Base-by-base conservation (phyloP, 2,329 filamentous ascomycete genomes). In the Fusarium torreyae region DNA sequence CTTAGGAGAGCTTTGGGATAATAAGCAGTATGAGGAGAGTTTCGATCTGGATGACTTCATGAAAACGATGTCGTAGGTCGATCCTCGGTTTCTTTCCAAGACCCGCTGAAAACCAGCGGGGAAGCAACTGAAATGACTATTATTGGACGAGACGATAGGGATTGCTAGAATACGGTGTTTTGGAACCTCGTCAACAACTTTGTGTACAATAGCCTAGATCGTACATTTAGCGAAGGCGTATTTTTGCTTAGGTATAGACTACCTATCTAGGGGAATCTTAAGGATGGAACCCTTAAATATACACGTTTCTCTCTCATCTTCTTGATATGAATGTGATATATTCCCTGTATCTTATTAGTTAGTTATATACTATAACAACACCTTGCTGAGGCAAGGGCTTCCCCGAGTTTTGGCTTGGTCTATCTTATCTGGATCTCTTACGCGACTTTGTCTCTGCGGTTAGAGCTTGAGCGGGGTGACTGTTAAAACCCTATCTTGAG, bases 11-110 rank as follows among this genome's bases (percentile, higher is more conserved):
- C 83, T 99, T 31, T 99, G 96, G 95, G 96, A 99, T 78, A 95
- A 98, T 78, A 91, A 91, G 78, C 94, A 98, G 83, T 99, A 99
- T 80, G 94, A 98, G 81, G 96, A 99, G 83, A 97, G 97, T 80
- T 98, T 98, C 79, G 94, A 98, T 78, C 83, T 99, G 71, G 94
- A 97, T 75, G 94, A 93, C 5, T 99, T 98, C 83, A 86, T 99
- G 83, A 94, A 94, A 79, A 97, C 89, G 72, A 98, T 99, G 93
- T 93, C 94, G 63, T 86, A 76, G 76, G 60, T 46, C 26, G 49
- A 46, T 34, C 57, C 33, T 15, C 17, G 38, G 22, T 22, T 46
- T 43, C 46, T 48, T 45, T 31, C 28, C 28, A 48, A 28, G 13
- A 28, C n/a, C 58, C 50, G 48, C 45, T 57, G 43, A 51, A 52